Evolutionary conservation across 2,329 filamentous ascomycete species (phyloP).

Genomic region (Aspergillus glaucus): DNA sequence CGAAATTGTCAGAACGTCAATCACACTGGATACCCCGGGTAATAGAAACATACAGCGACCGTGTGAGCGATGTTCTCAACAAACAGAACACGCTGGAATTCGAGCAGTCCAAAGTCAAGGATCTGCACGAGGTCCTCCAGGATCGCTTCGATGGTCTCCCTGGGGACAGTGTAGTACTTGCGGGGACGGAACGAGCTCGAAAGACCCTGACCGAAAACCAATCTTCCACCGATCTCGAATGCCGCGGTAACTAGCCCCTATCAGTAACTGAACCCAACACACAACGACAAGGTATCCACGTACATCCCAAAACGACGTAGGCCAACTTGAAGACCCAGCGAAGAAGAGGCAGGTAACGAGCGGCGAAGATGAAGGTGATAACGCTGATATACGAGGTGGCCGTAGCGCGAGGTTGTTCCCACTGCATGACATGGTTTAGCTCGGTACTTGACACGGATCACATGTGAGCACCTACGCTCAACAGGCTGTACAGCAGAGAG

Average conservation of each 20-base stretch:
- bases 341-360: conserved; percentile 57
- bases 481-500: conserved; percentile 59
- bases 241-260: conserved; percentile 45
- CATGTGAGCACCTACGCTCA: conserved; percentile 46
- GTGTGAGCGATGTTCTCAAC: conserved; percentile 60
- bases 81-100: conserved; percentile 61
- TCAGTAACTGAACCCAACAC: conserved; percentile 5
- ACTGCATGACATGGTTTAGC: conserved; percentile 32
- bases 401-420: conserved; percentile 61
- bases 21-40: too few species aligned
- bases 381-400: conserved; percentile 53
- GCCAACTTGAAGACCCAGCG: conserved; percentile 56
- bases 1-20: neutral
- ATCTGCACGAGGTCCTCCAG: conserved; percentile 59
- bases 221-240: conserved; percentile 52
- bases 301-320: conserved; percentile 54
- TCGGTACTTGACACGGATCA: neutral
- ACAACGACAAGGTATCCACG: conserved; percentile 26
- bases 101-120: conserved; percentile 63
- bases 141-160: conserved; percentile 56
- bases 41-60: conserved; percentile 44
- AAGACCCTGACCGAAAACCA: conserved; percentile 52
- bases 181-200: conserved; percentile 56
- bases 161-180: conserved; percentile 61
- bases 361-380: conserved; percentile 55